Conservation (phyloP, 2,329 filamentous ascomycete species). For the Colletotrichum cordylinicola region DNA sequence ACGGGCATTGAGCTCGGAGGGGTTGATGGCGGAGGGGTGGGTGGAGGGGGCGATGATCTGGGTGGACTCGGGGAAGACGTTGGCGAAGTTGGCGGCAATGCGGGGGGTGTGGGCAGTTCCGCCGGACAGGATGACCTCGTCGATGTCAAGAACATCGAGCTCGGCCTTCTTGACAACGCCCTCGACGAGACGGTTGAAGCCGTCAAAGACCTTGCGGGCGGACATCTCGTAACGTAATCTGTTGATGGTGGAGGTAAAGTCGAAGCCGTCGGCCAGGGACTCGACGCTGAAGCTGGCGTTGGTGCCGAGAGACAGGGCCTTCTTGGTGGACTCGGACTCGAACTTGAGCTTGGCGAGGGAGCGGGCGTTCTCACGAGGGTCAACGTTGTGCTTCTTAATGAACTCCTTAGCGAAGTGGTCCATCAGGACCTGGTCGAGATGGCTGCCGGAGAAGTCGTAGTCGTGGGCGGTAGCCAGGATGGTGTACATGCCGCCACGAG, state of each 20-base stretch:
- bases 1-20: conserved; percentile 85
- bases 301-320: conserved; percentile 85
- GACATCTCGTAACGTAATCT: conserved; percentile 91
- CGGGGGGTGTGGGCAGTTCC: conserved; percentile 94
- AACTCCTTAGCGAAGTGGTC: conserved; percentile 99
- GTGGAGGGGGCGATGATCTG: conserved; percentile 84
- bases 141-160: conserved; percentile 89
- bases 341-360: conserved; percentile 91
- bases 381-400: conserved; percentile 92
- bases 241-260: conserved; percentile 93
- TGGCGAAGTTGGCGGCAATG: conserved; percentile 80
- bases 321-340: conserved; percentile 91
- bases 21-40: conserved; percentile 81
- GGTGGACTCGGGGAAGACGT: conserved; percentile 83
- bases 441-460: conserved; percentile 87
- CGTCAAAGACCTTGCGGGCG: conserved; percentile 83
- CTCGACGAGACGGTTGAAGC: conserved; percentile 86
- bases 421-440: conserved; percentile 88
- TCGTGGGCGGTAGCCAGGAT: conserved; percentile 93
- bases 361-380: conserved; percentile 82
- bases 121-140: conserved; percentile 92
- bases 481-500: conserved; percentile 94
- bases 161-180: conserved; percentile 89
- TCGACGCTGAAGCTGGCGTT: conserved; percentile 94
- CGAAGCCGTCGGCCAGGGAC: conserved; percentile 84